phyloP scores from a whole-genome alignment of 139 green algal genomes.

The Yamagishiella unicocca region DNA sequence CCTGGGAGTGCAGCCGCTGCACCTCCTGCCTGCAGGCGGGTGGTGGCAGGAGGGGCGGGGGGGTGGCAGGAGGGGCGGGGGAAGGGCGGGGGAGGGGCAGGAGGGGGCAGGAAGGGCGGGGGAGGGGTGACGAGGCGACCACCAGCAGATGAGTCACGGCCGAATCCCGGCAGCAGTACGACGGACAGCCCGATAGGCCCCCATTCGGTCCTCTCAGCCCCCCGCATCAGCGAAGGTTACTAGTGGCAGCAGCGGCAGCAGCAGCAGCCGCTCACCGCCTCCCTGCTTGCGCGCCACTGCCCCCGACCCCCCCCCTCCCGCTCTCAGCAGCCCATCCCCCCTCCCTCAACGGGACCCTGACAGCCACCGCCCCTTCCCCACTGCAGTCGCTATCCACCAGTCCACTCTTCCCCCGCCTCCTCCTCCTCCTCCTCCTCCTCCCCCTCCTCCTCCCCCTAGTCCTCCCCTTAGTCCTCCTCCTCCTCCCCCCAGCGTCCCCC shows the following conservation, averaged over 20 bases:
- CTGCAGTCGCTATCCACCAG: no score
- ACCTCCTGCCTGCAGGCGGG: conserved; percentile 12
- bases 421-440: not conserved
- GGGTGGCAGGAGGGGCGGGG: not conserved
- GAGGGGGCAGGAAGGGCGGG: not conserved
- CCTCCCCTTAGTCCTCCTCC: not conserved
- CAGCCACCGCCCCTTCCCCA: no score
- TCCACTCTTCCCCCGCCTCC: not conserved
- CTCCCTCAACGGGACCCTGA: no score
- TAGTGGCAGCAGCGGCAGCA: not conserved
- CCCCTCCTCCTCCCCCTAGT: not conserved
- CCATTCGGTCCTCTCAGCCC: no score
- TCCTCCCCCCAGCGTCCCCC: not conserved
- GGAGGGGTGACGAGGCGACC: not conserved
- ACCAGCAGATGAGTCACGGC: no score
- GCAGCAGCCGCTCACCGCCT: not conserved
- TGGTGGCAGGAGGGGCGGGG: not conserved
- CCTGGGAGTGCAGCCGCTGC: not conserved
- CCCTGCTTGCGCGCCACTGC: no score
- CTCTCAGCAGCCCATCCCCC: no score
- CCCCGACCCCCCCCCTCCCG: no score
- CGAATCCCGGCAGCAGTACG: no score
- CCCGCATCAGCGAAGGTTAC: not conserved
- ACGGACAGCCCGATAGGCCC: no score
- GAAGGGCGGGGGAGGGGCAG: not conserved